Evolutionary conservation across 768 basidiomycete genomes (phyloP).

Genomic region (Suillus subluteus): DNA sequence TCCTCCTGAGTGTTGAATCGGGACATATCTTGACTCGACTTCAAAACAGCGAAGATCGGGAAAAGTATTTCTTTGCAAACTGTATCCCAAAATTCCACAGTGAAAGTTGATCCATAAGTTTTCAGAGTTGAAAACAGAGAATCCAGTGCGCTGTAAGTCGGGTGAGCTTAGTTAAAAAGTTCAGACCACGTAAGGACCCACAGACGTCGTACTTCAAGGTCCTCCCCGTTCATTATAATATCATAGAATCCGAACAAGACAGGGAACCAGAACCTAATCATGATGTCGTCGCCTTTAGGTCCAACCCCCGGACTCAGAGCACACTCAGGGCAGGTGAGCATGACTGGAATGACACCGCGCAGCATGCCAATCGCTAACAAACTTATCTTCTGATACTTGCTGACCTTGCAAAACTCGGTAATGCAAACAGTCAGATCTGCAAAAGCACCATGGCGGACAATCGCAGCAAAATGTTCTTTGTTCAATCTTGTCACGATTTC

Average conservation of each 20-base stretch:
- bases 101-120: constrained; percentile 82
- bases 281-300: constrained; percentile 71
- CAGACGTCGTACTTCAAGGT: constrained; percentile 95
- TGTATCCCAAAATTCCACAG: constrained; percentile 96
- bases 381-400: constrained; percentile 98
- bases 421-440: constrained; percentile 96
- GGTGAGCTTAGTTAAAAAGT: constrained; percentile 12
- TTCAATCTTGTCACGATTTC: constrained; percentile 94
- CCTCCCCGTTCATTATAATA: constrained; percentile 99
- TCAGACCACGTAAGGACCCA: constrained; percentile 47
- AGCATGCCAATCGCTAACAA: constrained; percentile 96
- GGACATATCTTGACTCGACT: constrained; percentile 89
- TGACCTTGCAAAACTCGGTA: constrained; percentile 99
- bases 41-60: constrained; percentile 96
- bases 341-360: constrained; percentile 87
- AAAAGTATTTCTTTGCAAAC: constrained; percentile 95
- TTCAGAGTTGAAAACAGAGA: constrained; percentile 94
- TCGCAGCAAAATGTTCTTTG: constrained; percentile 86
- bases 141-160: constrained; percentile 79
- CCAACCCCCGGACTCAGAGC: constrained; percentile 38
- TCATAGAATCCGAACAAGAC: constrained; percentile 98
- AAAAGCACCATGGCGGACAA: constrained; percentile 92
- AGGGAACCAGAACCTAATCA: constrained; percentile 98
- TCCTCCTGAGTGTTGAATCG: constrained; percentile 97
- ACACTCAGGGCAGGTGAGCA: constrained; percentile 83